phyloP scores from a whole-genome alignment of 495 filamentous ascomycete species.

The Xylaria nigripes region DNA sequence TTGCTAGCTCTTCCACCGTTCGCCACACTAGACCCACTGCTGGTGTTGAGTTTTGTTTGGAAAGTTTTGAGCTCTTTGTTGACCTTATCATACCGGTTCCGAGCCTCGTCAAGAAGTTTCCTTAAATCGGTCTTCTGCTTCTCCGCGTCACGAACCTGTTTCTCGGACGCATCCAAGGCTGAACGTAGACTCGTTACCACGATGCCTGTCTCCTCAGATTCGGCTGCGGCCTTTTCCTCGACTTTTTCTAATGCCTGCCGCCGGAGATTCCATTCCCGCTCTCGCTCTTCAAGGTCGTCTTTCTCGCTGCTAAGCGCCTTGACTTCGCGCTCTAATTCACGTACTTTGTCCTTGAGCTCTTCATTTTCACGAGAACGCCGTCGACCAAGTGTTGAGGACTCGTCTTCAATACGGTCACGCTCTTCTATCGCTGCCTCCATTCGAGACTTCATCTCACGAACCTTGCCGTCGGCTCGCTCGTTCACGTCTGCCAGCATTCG shows the following conservation, averaged over 20 bases:
- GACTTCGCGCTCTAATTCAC: slow-evolving; percentile 72
- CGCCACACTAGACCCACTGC: slow-evolving; percentile 15
- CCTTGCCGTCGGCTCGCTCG: slow-evolving; percentile 64
- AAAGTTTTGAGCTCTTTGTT: slow-evolving; percentile 52
- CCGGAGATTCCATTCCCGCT: slow-evolving; percentile 56
- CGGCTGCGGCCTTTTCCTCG: slow-evolving; percentile 57
- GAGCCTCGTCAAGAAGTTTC: slow-evolving; percentile 67
- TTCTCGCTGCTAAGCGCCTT: slow-evolving; percentile 63
- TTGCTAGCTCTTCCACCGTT: slow-evolving; percentile 39
- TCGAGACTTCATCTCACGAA: slow-evolving; percentile 79
- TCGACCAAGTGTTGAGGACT: slow-evolving; percentile 68
- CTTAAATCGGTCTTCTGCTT: slow-evolving; percentile 70
- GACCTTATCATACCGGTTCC: slow-evolving; percentile 66
- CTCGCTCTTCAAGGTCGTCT: slow-evolving; percentile 56
- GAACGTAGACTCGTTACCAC: slow-evolving; percentile 74
- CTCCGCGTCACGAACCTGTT: slow-evolving; percentile 70
- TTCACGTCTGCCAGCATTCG: slow-evolving; percentile 81
- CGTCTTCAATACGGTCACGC: slow-evolving; percentile 85
- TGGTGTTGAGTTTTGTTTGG: slow-evolving; percentile 28
- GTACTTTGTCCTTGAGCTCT: slow-evolving; percentile 67
- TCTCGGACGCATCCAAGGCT: slow-evolving; percentile 79
- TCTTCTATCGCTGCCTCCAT: slow-evolving; percentile 88
- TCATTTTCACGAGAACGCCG: slow-evolving; percentile 75
- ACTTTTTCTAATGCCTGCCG: slow-evolving; percentile 65
- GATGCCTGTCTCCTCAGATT: slow-evolving; percentile 62